Evolutionary conservation across 352 stramenopile genomes (phyloP).

Genomic region (Phytophthora pluvialis): DNA sequence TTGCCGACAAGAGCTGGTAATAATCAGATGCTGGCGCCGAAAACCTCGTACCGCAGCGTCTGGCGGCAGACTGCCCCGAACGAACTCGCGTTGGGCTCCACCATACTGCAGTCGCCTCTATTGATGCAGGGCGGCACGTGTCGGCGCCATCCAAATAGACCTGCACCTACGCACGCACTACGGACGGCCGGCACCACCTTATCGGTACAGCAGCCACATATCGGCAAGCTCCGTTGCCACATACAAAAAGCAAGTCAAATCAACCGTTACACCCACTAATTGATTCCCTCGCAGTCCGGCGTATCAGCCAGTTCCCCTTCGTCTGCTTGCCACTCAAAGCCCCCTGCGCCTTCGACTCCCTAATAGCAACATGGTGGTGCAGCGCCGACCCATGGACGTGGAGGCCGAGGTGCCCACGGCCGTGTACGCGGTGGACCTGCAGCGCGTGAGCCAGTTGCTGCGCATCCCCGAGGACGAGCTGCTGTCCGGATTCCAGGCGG

Average conservation of each 20-base stretch:
- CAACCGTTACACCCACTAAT: constrained; percentile 22
- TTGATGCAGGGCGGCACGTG: too few relatives aligned
- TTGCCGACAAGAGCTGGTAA: too few relatives aligned
- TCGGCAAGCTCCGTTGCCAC: background rate
- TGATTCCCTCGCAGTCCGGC: too few relatives aligned
- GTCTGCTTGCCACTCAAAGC: background rate
- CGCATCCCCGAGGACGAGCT: constrained; percentile 58
- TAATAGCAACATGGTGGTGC: constrained; percentile 45
- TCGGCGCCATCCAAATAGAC: too few relatives aligned
- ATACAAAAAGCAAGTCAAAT: constrained; percentile 24
- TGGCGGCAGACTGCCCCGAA: too few relatives aligned
- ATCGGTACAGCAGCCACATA: constrained; percentile 2
- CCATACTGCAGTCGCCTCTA: too few relatives aligned
- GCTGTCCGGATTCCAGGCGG: constrained; percentile 58
- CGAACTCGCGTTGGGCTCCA: too few relatives aligned
- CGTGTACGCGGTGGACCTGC: constrained; percentile 65
- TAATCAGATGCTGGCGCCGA: too few relatives aligned
- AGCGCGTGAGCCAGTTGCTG: constrained; percentile 57
- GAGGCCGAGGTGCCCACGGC: constrained; percentile 60
- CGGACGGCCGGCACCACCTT: too few relatives aligned
- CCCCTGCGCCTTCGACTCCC: background rate
- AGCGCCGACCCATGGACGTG: constrained; percentile 57
- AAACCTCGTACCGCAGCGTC: too few relatives aligned
- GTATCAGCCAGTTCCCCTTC: constrained; percentile 14
- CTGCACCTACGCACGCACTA: too few relatives aligned